These are phyloP conservation scores for Sarocladium brachiariae DNA, from an alignment of 2,329 filamentous ascomycete genomes.

Conservation along the genomic window DNA sequence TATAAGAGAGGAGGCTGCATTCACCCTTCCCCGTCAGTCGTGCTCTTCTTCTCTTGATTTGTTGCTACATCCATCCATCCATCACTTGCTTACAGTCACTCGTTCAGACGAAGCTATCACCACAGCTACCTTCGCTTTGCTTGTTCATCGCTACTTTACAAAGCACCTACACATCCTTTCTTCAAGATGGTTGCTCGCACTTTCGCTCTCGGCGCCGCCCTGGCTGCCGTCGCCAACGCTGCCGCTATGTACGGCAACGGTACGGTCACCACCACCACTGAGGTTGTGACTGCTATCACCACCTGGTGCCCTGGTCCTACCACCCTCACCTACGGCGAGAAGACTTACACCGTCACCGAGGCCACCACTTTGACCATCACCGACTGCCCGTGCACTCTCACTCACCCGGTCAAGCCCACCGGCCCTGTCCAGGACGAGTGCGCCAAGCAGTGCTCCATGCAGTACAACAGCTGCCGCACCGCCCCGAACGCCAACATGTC, in stretches of 20 bases:
- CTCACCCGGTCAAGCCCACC: not conserved
- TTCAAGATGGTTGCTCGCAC: constrained; percentile 4
- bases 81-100: not conserved
- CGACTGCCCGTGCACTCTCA: constrained; percentile 34
- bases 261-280: constrained; percentile 33
- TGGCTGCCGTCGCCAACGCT: not conserved
- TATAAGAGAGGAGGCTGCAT: not conserved
- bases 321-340: constrained; percentile 41
- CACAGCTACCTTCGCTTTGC: not conserved
- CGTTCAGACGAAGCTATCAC: not conserved
- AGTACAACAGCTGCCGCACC: constrained; percentile 16
- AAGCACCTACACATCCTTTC: not conserved
- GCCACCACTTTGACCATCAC: constrained; percentile 49
- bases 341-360: constrained; percentile 47
- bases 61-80: not conserved
- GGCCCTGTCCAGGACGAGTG: constrained; percentile 12
- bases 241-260: constrained; percentile 14
- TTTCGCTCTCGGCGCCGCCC: not conserved
- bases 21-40: too few relatives aligned
- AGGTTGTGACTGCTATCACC: too few relatives aligned
- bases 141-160: not conserved
- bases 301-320: constrained; percentile 35
- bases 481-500: constrained; percentile 17
- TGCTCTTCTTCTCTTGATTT: too few relatives aligned
- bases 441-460: constrained; percentile 14